These are phyloP conservation scores for Cercospora canescens DNA, from an alignment of 2,329 filamentous ascomycete genomes.

Conservation along the genomic window DNA sequence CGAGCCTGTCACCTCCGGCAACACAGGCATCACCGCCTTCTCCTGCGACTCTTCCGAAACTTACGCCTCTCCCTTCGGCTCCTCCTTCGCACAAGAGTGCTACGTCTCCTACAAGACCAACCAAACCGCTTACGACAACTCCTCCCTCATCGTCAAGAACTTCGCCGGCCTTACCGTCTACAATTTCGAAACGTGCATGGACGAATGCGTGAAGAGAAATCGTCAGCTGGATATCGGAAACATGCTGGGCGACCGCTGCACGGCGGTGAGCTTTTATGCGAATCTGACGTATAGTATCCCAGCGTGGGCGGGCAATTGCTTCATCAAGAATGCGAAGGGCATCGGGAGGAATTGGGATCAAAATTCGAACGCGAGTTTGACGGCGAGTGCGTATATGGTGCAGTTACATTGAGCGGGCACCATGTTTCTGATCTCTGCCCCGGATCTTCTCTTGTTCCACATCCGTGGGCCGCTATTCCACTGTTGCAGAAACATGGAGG, in stretches of 20 bases:
- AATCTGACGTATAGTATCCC: slow-evolving; percentile 13
- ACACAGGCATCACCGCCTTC: slow-evolving; percentile 9
- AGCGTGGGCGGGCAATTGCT: slow-evolving; percentile 13
- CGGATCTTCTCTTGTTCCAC: too few species aligned
- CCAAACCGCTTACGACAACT: slow-evolving; percentile 13
- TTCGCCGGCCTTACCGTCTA: slow-evolving; percentile 13
- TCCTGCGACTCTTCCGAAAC: neutral
- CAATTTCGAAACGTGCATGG: slow-evolving; percentile 11
- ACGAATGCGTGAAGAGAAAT: slow-evolving; percentile 12
- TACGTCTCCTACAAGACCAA: slow-evolving; percentile 13
- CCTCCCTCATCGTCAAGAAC: slow-evolving; percentile 11
- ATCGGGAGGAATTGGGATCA: slow-evolving; percentile 13
- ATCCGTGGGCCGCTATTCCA: too few species aligned
- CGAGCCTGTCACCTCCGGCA: slow-evolving; percentile 6
- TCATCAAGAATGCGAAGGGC: slow-evolving; percentile 13
- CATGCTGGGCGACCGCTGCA: slow-evolving; percentile 5
- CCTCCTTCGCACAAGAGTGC: slow-evolving; percentile 13
- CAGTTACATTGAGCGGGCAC: neutral
- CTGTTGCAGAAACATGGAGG: too few species aligned
- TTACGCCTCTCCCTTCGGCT: slow-evolving; percentile 12
- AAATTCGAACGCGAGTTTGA: slow-evolving; percentile 12
- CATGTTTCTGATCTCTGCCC: too few species aligned
- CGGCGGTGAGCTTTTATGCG: slow-evolving; percentile 11
- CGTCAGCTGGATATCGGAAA: slow-evolving; percentile 10
- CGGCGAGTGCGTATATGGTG: slow-evolving; percentile 8